Percentiles rank a stretch among this genome's conserved stretches.
Conservation (phyloP, 2,329 filamentous ascomycete genomes). For the Phyllosticta citriasiana region DNA sequence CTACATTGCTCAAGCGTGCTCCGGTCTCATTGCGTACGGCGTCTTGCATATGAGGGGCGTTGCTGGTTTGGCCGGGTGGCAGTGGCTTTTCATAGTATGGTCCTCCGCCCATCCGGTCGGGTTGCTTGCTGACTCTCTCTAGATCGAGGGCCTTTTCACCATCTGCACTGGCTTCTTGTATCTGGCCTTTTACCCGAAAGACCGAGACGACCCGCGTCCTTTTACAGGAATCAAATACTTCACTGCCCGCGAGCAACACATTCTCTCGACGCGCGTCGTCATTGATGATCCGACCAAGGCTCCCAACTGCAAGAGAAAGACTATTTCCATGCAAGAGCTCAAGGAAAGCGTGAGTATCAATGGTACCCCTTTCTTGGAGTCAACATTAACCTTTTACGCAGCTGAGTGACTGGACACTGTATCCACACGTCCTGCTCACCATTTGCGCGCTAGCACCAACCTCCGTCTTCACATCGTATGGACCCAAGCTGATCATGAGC, state of each 20-base stretch:
- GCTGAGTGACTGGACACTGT: slow-evolving; percentile 21
- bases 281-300: slow-evolving; percentile 22
- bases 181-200: slow-evolving; percentile 22
- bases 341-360: slow-evolving; percentile 15
- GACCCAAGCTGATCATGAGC: slow-evolving; percentile 20
- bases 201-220: slow-evolving; percentile 18
- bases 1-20: slow-evolving; percentile 50
- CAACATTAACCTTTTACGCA: neutral
- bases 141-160: slow-evolving; percentile 23
- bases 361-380: no score
- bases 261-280: slow-evolving; percentile 19
- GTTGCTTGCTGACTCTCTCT: slow-evolving; percentile 14
- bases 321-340: slow-evolving; percentile 21
- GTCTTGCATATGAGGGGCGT: slow-evolving; percentile 53
- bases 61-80: slow-evolving; percentile 32
- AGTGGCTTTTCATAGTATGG: slow-evolving; percentile 32
- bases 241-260: slow-evolving; percentile 20
- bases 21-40: slow-evolving; percentile 47
- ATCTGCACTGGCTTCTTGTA: slow-evolving; percentile 24
- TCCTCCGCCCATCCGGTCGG: slow-evolving; percentile 13
- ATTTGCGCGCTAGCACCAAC: slow-evolving; percentile 23
- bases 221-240: slow-evolving; percentile 17
- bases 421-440: slow-evolving; percentile 23
- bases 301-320: slow-evolving; percentile 17
- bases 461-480: slow-evolving; percentile 22